These are phyloP conservation scores for Laburnicola sp. DNA, from an alignment of 2,329 filamentous ascomycete genomes.

Conservation along the genomic window DNA sequence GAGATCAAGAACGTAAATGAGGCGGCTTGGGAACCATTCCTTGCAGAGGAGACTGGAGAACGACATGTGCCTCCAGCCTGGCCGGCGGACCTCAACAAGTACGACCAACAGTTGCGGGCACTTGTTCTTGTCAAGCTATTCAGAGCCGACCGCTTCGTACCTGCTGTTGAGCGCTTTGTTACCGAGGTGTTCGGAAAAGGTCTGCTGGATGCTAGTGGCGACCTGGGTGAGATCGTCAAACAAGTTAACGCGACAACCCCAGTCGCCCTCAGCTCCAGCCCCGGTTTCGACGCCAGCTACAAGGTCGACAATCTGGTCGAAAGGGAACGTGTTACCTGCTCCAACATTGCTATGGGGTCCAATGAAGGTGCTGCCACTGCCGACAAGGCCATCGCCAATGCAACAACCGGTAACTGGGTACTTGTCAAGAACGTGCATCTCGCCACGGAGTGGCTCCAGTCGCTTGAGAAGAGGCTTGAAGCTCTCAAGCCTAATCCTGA, in stretches of 20 bases:
- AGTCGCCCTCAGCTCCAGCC: slow-evolving; percentile 89
- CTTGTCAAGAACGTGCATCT: slow-evolving; percentile 99
- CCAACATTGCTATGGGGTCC: slow-evolving; percentile 98
- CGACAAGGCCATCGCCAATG: slow-evolving; percentile 92
- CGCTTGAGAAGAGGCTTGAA: slow-evolving; percentile 94
- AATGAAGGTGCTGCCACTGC: slow-evolving; percentile 90
- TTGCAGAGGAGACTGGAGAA: slow-evolving; percentile 83
- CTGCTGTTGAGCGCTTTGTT: slow-evolving; percentile 89
- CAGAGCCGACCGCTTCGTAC: slow-evolving; percentile 92
- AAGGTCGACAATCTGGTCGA: slow-evolving; percentile 97
- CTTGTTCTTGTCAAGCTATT: slow-evolving; percentile 91
- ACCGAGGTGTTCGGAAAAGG: slow-evolving; percentile 79
- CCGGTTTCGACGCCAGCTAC: slow-evolving; percentile 97
- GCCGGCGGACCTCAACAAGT: slow-evolving; percentile 64
- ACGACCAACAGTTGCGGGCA: slow-evolving; percentile 79
- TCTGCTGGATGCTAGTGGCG: slow-evolving; percentile 81
- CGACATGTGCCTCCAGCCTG: slow-evolving; percentile 77
- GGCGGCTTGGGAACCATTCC: slow-evolving; percentile 77
- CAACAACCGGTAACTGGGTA: slow-evolving; percentile 91
- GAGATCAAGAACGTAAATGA: slow-evolving; percentile 65
- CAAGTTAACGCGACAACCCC: slow-evolving; percentile 83
- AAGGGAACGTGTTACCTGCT: slow-evolving; percentile 77
- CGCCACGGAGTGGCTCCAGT: slow-evolving; percentile 93
- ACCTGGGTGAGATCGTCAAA: slow-evolving; percentile 80
- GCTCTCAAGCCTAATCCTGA: slow-evolving; percentile 90